Conservation (phyloP, 2,329 filamentous ascomycete genomes). For the Trichothecium sympodiale region DNA sequence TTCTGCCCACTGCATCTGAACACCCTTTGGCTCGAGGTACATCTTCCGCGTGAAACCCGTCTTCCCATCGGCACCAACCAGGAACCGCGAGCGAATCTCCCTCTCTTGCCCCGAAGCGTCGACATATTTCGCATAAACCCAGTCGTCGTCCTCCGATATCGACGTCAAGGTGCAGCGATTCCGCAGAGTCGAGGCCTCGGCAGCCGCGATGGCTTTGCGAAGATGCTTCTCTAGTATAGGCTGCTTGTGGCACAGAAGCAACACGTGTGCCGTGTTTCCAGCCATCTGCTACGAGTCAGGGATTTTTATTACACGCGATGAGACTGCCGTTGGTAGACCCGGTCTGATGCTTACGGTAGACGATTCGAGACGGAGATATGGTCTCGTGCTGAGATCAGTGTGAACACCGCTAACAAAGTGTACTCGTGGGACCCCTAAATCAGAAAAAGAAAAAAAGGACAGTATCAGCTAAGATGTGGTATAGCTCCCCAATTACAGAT, state of each 20-base stretch:
- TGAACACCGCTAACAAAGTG: constrained; percentile 6
- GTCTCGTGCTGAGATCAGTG: too few species aligned
- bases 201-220: constrained; percentile 12
- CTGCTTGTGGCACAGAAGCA: constrained; percentile 15
- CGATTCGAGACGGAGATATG: constrained; percentile 1
- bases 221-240: constrained; percentile 12
- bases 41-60: constrained; percentile 31
- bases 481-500: too few species aligned
- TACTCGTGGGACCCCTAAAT: constrained; percentile 5
- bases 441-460: background rate
- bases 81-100: constrained; percentile 7
- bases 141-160: constrained; percentile 11
- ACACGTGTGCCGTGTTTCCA: constrained; percentile 13
- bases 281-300: constrained; percentile 11
- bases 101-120: constrained; percentile 1
- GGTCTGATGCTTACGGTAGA: constrained; percentile 4
- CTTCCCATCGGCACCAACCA: constrained; percentile 36
- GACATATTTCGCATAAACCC: constrained; percentile 14
- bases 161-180: constrained; percentile 4
- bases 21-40: constrained; percentile 27
- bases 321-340: too few species aligned
- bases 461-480: too few species aligned
- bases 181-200: constrained; percentile 3
- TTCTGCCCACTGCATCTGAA: constrained; percentile 22
- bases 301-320: constrained; percentile 8